Base-by-base conservation (phyloP, 108 stramenopile genomes). In the Fragilaria radians region DNA sequence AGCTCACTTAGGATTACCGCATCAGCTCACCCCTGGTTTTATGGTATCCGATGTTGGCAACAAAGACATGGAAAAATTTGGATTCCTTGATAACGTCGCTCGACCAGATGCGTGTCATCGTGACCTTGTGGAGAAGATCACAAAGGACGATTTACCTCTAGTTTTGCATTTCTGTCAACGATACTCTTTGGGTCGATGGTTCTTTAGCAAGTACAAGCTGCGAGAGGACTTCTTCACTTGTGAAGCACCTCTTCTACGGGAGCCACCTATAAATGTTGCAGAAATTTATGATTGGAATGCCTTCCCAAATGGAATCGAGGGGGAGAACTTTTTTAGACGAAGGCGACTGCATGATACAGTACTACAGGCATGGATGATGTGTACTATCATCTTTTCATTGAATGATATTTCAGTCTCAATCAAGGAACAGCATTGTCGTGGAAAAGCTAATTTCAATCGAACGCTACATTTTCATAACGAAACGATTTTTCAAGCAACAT, bases 351-450 rank as follows among this genome's bases (percentile, higher is more conserved):
- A n/a, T n/a, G n/a, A n/a, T n/a, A n/a, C n/a, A n/a, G n/a, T n/a
- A 50, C 54, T 74, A 42, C 59, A 87, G 25, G 80, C 65, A 5
- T 92, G 87, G 57, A 76, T 80, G 59, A 54, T 87, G 7, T 93
- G 91, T 66, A 57, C 60, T 18, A 73, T 88, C 57, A 86, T 81
- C 31, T 55, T 54, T 25, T 61, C 72, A 27, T 59, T 93, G 46
- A 93, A 93, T 53, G 84, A 74, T 58, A 86, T 85, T 26, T 73
- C 78, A 0, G 66, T 71, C 17, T 89, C 74, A 52, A 89, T 70
- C 78, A 93, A 89, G 57, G 33, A 83, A 28, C 72, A 87, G 34
- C 80, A 88, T 57, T 92, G 91, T 59, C 66, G 76, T 4, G 47
- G 4, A 22, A 48, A 48, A 48, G 47, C 3, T 1, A 48, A 48